Base-by-base conservation (phyloP, 2,329 filamentous ascomycete species). In the Exophiala phaeomuriformis region DNA sequence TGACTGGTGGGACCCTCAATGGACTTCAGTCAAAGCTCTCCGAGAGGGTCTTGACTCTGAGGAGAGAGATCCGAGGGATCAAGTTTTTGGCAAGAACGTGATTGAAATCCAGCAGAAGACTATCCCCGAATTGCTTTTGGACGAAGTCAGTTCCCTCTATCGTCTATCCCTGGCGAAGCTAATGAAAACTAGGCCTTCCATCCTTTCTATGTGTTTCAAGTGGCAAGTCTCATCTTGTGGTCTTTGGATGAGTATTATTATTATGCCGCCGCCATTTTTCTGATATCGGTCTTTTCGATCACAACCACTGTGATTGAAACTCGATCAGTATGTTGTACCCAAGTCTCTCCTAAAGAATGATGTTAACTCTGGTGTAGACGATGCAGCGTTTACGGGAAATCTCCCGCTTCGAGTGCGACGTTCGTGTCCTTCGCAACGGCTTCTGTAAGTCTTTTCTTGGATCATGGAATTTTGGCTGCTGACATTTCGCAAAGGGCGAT, bases 121-220 rank as follows among this genome's bases (percentile, higher is more conserved):
- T 1, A 79, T 85, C 10, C 78, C 82, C 1, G 88, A 94, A 65
- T 80, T 98, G 45, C 77, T 98, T 9, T 77, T 95, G 19, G 91
- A 98, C 63, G 93, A 98, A 74, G 85, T 88, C n/a, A 65, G 19
- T 9, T 5, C 12, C 33, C 33, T 19, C 8, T 2, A 4, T 10
- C 10, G 30, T 2, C 19, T 19, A 1, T 27, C 52, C 30, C 12
- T 36, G 29, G 33, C 51, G 43, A 49, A 30, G 29, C 46, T 19
- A 31, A 42, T 52, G 66, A 48, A 46, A 7, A 32, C 12, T 58
- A 88, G 81, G 90, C 88, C 19, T 90, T 98, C 64, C 93, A 98
- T 67, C 94, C 93, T 0, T 98, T 98, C 68, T 98, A 98, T 68
- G 86, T 98, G 52, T 98, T 98, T 67, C 93, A 98, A 71, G 85